Evolutionary conservation across 2,329 filamentous ascomycete species (phyloP).

Genomic region (Cladorrhinum sp.): DNA sequence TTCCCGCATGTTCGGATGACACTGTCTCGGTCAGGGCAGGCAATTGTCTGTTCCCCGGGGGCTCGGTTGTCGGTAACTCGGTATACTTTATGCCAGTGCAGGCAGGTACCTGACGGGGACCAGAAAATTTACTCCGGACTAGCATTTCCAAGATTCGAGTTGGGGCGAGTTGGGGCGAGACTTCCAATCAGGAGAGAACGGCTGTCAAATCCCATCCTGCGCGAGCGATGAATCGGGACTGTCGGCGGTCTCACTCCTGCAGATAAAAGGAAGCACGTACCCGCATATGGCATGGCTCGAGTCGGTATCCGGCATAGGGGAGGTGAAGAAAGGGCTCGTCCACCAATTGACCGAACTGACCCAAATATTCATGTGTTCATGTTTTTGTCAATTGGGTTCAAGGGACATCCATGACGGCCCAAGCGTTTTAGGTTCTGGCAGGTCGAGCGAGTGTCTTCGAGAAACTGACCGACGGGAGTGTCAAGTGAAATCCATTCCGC

Average conservation of each 20-base stretch:
- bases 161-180: background rate
- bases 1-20: constrained; percentile 8
- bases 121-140: background rate
- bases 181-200: background rate
- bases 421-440: background rate
- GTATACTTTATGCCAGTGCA: background rate
- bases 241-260: background rate
- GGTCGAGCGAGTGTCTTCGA: background rate
- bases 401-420: background rate
- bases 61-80: background rate
- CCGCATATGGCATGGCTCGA: background rate
- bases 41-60: background rate
- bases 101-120: background rate
- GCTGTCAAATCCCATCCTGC: background rate
- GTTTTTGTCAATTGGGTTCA: background rate
- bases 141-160: background rate
- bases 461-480: background rate
- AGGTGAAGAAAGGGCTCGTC: background rate
- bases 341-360: background rate
- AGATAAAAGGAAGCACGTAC: background rate
- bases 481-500: background rate
- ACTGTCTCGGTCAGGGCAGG: background rate
- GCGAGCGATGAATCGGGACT: background rate
- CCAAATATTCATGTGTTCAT: background rate
- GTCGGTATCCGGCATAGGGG: background rate